Base-by-base conservation (phyloP, 1,284 basidiomycete species). In the Ustilago sp. region DNA sequence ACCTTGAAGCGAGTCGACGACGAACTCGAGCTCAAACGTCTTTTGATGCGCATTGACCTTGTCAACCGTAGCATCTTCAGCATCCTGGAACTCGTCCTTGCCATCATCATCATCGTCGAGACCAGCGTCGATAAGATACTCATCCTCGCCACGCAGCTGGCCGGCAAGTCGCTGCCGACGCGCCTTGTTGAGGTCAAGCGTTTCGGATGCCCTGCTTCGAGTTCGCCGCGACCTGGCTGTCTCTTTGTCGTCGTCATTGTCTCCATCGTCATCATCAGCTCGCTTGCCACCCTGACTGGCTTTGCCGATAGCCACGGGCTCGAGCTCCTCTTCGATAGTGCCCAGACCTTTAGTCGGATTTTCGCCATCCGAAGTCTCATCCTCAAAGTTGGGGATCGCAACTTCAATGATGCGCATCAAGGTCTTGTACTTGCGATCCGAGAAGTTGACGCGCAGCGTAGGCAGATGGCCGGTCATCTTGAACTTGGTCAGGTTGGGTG, bases 341-440 rank as follows among this genome's bases (percentile, higher is more conserved):
- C 19, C 74, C 1, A 77, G 45, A 7, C 68, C 66, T 28, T 66
- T 63, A 43, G 70, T 74, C 0, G 70, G 71, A 8, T 60, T 59
- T 31, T 57, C 56, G 4, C 50, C 38, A 4, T 34, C 79, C 11
- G 48, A 15, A 38, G 89, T 47, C 8, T 13, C 89, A 51, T 91
- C 89, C 58, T 89, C 92, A 80, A 98, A 92, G 66, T 92, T 90
- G 19, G 4, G 97, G 45, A 99, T 91, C 35, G 92, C 91, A 12
- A 95, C 92, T 80, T 98, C 95, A 81, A 99, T 91, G 74, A 99
- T 89, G 19, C 93, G 91, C 93, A 99, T 95, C 51, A 99, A 88
- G 3, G 92, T 91, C 87, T 96, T 94, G 88, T 99, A 99, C 87
- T 99, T 99, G 28, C 90, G 89, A 80, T 99, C 97, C 7, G 97